Evolutionary conservation across 345 rosid genomes (phyloP).

Genomic region (Dipteronia sinensis): DNA sequence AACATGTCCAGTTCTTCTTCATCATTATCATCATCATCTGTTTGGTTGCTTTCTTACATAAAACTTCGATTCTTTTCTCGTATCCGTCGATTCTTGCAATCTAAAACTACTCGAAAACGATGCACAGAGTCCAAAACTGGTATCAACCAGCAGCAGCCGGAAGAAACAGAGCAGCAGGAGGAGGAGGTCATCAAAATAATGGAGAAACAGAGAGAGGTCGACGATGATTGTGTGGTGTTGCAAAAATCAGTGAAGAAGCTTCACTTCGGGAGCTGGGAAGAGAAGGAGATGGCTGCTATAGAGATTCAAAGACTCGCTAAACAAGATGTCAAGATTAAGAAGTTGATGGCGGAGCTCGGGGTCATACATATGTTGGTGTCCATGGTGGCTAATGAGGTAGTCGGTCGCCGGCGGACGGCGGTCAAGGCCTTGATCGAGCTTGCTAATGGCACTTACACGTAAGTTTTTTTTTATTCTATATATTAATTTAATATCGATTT

Average conservation of each 20-base stretch:
- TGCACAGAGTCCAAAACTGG: slow-evolving; percentile 6
- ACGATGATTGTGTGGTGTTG: slow-evolving; percentile 43
- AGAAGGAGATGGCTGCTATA: slow-evolving; percentile 65
- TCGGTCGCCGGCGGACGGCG: slow-evolving; percentile 52
- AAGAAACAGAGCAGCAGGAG: not conserved
- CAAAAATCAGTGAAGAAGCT: slow-evolving; percentile 84
- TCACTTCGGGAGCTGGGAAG: slow-evolving; percentile 80
- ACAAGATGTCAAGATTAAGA: slow-evolving; percentile 56
- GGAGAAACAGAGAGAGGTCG: slow-evolving; percentile 13
- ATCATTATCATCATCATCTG: slow-evolving; percentile 36
- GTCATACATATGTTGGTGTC: slow-evolving; percentile 78
- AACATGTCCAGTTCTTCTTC: slow-evolving; percentile 31
- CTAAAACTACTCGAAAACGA: slow-evolving; percentile 47
- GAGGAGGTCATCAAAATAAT: not conserved
- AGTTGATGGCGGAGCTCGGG: slow-evolving; percentile 85
- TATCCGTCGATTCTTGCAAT: slow-evolving; percentile 58
- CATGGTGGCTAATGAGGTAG: slow-evolving; percentile 51
- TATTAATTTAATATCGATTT: not conserved
- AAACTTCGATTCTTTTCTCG: slow-evolving; percentile 60
- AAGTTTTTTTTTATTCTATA: slow-evolving; percentile 34
- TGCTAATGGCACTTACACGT: slow-evolving; percentile 77
- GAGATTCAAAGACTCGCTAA: slow-evolving; percentile 67
- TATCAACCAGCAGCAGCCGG: not conserved
- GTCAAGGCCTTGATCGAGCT: slow-evolving; percentile 80
- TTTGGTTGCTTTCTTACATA: slow-evolving; percentile 43